These are phyloP conservation scores for Penicillium sp. DNA, from an alignment of 2,329 filamentous ascomycete species.

Conservation along the genomic window DNA sequence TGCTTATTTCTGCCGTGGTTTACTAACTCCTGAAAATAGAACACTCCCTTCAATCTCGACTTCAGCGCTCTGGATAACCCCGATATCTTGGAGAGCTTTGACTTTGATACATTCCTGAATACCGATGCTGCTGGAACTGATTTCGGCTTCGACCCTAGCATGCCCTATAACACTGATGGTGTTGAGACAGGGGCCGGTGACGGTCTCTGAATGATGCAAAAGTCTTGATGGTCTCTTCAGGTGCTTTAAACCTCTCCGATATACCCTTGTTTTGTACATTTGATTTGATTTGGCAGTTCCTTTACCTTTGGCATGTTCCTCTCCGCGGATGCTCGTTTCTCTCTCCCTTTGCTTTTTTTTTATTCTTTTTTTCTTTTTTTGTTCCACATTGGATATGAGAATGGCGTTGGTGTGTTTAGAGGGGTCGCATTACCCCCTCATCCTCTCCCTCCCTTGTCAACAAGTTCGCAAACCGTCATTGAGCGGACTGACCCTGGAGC, in stretches of 20 bases:
- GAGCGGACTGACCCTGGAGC: slow-evolving; percentile 10
- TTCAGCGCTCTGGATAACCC: slow-evolving; percentile 48
- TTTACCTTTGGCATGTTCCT: not conserved
- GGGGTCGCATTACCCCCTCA: slow-evolving; percentile 28
- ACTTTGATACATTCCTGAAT: slow-evolving; percentile 67
- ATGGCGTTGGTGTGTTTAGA: slow-evolving; percentile 38
- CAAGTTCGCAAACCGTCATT: not conserved
- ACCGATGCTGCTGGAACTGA: slow-evolving; percentile 48
- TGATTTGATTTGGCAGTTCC: slow-evolving; percentile 17
- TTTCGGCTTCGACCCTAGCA: slow-evolving; percentile 45
- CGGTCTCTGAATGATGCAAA: slow-evolving; percentile 39
- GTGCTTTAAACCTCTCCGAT: slow-evolving; percentile 34
- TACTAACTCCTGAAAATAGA: slow-evolving; percentile 27
- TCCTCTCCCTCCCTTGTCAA: slow-evolving; percentile 9
- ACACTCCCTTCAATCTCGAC: slow-evolving; percentile 40
- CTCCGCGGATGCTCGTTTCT: slow-evolving; percentile 17
- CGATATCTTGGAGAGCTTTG: slow-evolving; percentile 56
- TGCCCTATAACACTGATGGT: slow-evolving; percentile 40
- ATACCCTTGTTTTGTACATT: slow-evolving; percentile 44
- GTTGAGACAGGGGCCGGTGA: slow-evolving; percentile 43
- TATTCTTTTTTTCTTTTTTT: not conserved
- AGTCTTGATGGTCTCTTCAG: slow-evolving; percentile 34
- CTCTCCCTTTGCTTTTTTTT: slow-evolving; percentile 18
- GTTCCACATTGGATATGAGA: slow-evolving; percentile 33
- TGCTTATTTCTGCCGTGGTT: not conserved